These are phyloP conservation scores for Leishmania amazonensis DNA, from an alignment of 208 protist species.

Conservation along the genomic window DNA sequence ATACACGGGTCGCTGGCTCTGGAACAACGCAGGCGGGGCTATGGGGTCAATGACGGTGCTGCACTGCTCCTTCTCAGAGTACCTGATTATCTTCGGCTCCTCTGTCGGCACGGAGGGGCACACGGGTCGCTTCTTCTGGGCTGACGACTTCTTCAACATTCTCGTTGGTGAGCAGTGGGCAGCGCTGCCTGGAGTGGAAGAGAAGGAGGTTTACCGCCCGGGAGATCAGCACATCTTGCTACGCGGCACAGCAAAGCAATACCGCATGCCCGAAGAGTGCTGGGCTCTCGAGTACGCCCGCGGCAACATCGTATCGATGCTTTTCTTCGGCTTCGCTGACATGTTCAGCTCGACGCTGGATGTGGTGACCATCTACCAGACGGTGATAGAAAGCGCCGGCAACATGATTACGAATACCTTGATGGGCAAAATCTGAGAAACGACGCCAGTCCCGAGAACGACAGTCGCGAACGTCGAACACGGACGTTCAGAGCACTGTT, in stretches of 20 bases:
- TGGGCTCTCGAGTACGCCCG: conserved; percentile 93
- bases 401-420: conserved; percentile 78
- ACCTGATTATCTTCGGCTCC: conserved; percentile 94
- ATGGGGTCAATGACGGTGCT: conserved; percentile 93
- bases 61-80: conserved; percentile 92
- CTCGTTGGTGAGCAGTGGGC: conserved; percentile 92
- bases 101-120: conserved; percentile 89
- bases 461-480: not conserved
- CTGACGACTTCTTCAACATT: conserved; percentile 92
- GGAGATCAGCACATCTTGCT: conserved; percentile 83
- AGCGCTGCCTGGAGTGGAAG: conserved; percentile 35
- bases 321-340: conserved; percentile 93
- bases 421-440: conserved; percentile 72
- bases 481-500: not conserved
- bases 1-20: conserved; percentile 77
- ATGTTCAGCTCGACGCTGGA: conserved; percentile 84
- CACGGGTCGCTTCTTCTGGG: conserved; percentile 83
- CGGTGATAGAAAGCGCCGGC: conserved; percentile 60
- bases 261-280: conserved; percentile 91
- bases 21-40: conserved; percentile 91
- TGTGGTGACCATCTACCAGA: conserved; percentile 66
- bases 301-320: conserved; percentile 90
- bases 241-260: conserved; percentile 76
- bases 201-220: conserved; percentile 63
- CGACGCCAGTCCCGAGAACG: too few species aligned